Evolutionary conservation across 345 rosid species (phyloP), one percentile per base, ranked within the genome.

Genomic region (Punica granatum): DNA sequence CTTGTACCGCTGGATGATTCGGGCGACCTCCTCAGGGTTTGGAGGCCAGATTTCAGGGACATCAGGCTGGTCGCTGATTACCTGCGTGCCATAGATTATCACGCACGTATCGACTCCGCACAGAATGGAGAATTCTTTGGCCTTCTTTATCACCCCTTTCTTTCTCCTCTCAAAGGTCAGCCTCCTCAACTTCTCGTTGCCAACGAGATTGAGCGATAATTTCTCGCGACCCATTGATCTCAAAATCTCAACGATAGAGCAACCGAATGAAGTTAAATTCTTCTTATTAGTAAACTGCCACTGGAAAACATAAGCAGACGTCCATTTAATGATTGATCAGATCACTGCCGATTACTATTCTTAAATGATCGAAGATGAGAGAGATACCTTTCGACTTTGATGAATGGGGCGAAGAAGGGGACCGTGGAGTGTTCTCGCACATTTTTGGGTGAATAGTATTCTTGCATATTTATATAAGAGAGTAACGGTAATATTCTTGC

Each of bases 141-240:
- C 67, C 31, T 64, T 64, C 53, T 64, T 64, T n/a, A 64, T 25
- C n/a, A 64, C 53, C 5, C 67, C 67, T 21, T 41, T 41, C 53
- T 64, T 64, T 25, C 67, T 65, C 49, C 43, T 65, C 26, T 28
- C 37, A 37, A 26, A 65, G 3, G 67, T 65, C 7, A 46, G 7
- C 49, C n/a, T 65, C 36, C 67, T 46, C 32, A 54, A 14, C 33
- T 23, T 65, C 41, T 32, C 21, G 31, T 43, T 65, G 34, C 53
- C 12, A 21, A 65, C 43, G 42, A 65, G 28, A 13, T 65, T 54
- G 33, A 65, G 67, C 2, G 46, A 19, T 35, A 43, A 0, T 42
- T 65, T 65, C 31, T 35, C 67, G 2, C 67, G 67, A 65, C 54
- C 67, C 67, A 65, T 41, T n/a, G 37, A 44, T 11, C 25, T 36